A percentile compares a stretch with the other conserved stretches of the same genome.
These are phyloP conservation scores for Sclerotinia sclerotiorum DNA, from an alignment of 2,329 filamentous ascomycete species.

Conservation along the genomic window DNA sequence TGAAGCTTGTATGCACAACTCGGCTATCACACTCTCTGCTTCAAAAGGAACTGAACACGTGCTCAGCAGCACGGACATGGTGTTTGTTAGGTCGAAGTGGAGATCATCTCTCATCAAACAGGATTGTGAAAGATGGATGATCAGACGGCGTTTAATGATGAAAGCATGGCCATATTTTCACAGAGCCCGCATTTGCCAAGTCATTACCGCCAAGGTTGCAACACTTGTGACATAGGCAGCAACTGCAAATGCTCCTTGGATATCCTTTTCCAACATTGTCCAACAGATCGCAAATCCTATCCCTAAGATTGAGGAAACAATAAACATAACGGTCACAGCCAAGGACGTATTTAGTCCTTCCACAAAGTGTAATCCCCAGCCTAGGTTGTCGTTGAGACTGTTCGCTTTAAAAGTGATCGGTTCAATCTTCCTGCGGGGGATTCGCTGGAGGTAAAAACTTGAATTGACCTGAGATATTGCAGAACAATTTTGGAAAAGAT, in stretches of 20 bases:
- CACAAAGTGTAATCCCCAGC: conserved; percentile 3
- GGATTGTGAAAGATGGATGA: not conserved
- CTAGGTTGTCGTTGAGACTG: not conserved
- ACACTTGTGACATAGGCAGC: conserved; percentile 27
- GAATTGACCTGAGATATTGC: not conserved
- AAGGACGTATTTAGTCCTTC: not conserved
- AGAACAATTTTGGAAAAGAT: not conserved
- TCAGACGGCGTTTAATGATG: not conserved
- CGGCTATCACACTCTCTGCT: not conserved
- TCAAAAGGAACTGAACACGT: not conserved
- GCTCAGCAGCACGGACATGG: not conserved
- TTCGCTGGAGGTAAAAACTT: not conserved
- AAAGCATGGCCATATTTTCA: not conserved
- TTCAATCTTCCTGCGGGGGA: conserved; percentile 12
- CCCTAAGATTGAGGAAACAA: not conserved
- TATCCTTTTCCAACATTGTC: conserved; percentile 22
- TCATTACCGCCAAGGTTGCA: conserved; percentile 26
- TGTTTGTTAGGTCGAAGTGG: not conserved
- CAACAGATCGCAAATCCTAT: conserved; percentile 14
- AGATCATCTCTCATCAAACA: not conserved
- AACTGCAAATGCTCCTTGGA: conserved; percentile 25
- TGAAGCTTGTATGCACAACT: not conserved
- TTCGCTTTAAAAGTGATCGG: not conserved
- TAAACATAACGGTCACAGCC: not conserved
- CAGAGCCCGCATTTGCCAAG: conserved; percentile 24